Evolutionary conservation across 352 stramenopile species (phyloP), one percentile per base, ranked within the genome.

Genomic region (Phytophthora agathidicida): DNA sequence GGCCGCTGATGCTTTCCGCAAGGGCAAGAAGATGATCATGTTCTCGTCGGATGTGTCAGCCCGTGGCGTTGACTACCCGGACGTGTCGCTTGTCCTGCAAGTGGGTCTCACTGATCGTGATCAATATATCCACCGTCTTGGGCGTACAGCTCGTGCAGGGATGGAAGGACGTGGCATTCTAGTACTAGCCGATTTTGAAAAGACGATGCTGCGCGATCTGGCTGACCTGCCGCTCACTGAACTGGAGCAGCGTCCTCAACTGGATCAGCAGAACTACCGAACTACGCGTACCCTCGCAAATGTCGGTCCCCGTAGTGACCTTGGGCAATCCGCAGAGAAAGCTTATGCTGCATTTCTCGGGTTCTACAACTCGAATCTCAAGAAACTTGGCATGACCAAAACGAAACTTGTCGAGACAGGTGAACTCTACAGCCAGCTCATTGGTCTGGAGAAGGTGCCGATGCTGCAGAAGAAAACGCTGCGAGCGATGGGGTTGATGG

Each of bases 31-130:
- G 42, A 80, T 90, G 20, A 80, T 98, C 31, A 89, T 98, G 68
- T 98, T 99, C 61, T 98, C 91, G 23, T 96, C 80, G 13, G 96
- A 98, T 68, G 95, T 98, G 5, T 97, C 90, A n/a, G 95, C 94
- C 5, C 78, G 96, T 45, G 96, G 96, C 26, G 93, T 98, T 23
- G 96, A 98, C 77, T 98, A 98, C 77, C 95, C 94, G 5, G 89
- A 98, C 60, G 96, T 99, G 0, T 94, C 89, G 30, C 71, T 90
- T 11, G 88, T 97, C 26, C 68, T 97, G 2, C 87, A 97, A 63
- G 78, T 96, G 43, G 88, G 68, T 60, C 89, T 73, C 42, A 97
- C 73, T 44, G 91, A 96, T 56, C 75, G 82, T 20, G 92, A 96
- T 47, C 94, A 98, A 64, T 99, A 98, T 79, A 96, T 98, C 41